phyloP scores from a whole-genome alignment of 768 basidiomycete species.

The Daedalea quercina region DNA sequence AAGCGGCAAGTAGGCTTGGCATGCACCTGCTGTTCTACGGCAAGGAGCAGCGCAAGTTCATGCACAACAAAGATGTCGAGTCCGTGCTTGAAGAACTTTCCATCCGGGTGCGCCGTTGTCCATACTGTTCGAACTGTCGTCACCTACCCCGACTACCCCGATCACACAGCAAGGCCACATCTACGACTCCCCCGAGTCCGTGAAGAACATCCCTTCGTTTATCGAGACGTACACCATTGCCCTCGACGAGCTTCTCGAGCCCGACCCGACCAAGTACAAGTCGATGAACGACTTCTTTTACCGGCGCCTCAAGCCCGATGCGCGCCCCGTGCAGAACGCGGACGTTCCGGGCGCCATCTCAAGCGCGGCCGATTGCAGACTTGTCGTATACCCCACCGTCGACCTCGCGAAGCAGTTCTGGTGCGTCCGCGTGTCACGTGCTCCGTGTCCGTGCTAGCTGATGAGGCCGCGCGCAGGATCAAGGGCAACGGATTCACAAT shows the following conservation, averaged over 20 bases:
- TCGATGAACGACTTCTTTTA: constrained; percentile 80
- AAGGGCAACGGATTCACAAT: constrained; percentile 71
- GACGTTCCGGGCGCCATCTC: constrained; percentile 47
- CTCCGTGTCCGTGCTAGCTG: not conserved
- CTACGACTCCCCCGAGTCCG: constrained; percentile 47
- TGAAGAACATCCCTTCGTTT: constrained; percentile 48
- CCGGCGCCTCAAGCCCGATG: constrained; percentile 49
- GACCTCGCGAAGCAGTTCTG: constrained; percentile 62
- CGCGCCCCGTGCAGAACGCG: constrained; percentile 53
- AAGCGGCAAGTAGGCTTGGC: constrained; percentile 35
- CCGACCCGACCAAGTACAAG: constrained; percentile 54
- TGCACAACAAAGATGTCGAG: constrained; percentile 43
- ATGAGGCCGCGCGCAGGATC: constrained; percentile 32
- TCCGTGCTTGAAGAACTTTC: constrained; percentile 48
- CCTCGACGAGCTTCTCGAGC: constrained; percentile 52
- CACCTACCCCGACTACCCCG: not conserved
- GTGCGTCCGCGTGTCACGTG: constrained; percentile 27
- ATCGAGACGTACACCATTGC: constrained; percentile 48
- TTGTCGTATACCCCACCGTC: constrained; percentile 60
- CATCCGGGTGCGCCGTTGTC: constrained; percentile 41
- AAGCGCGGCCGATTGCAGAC: constrained; percentile 65
- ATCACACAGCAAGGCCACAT: constrained; percentile 43
- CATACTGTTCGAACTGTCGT: not conserved
- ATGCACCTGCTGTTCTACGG: constrained; percentile 77
- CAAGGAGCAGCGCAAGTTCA: constrained; percentile 38